These are phyloP conservation scores for Aureobasidium musti DNA, from an alignment of 2,329 filamentous ascomycete genomes.

Conservation along the genomic window DNA sequence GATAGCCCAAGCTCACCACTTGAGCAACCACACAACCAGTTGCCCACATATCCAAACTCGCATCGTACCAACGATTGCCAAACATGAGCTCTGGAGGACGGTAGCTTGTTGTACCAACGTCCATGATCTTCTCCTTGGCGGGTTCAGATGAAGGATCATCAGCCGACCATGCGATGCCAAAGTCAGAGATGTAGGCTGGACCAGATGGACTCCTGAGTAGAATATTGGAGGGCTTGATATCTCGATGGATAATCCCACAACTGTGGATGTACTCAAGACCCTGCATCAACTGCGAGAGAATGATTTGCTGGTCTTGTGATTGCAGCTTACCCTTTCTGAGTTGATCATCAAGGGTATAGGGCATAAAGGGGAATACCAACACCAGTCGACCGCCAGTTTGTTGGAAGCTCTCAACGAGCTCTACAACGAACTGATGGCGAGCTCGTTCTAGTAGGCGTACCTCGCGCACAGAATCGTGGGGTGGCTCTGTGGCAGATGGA, in stretches of 20 bases:
- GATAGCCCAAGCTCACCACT: constrained; percentile 57
- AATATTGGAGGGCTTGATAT: constrained; percentile 91
- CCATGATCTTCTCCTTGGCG: constrained; percentile 72
- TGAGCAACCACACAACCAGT: constrained; percentile 83
- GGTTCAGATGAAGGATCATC: constrained; percentile 60
- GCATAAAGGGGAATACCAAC: constrained; percentile 82
- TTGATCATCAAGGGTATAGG: constrained; percentile 68
- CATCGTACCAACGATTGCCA: constrained; percentile 71
- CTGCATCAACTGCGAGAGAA: constrained; percentile 68
- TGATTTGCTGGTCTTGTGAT: constrained; percentile 36
- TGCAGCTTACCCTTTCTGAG: constrained; percentile 54
- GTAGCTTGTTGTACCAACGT: constrained; percentile 92
- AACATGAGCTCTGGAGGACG: constrained; percentile 89
- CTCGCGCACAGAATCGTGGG: constrained; percentile 81
- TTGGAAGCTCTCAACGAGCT: constrained; percentile 70
- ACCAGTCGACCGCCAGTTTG: constrained; percentile 72
- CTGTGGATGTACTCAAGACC: constrained; percentile 72
- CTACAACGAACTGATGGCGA: constrained; percentile 61
- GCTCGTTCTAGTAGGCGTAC: constrained; percentile 68
- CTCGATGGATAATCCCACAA: constrained; percentile 81
- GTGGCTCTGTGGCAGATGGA: constrained; percentile 69
- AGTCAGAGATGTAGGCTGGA: constrained; percentile 82
- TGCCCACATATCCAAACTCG: constrained; percentile 84
- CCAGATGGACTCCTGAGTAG: constrained; percentile 50
- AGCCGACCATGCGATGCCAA: constrained; percentile 66